phyloP scores from a whole-genome alignment of 1,139 yeast species.

The Diutina mesorugosa region DNA sequence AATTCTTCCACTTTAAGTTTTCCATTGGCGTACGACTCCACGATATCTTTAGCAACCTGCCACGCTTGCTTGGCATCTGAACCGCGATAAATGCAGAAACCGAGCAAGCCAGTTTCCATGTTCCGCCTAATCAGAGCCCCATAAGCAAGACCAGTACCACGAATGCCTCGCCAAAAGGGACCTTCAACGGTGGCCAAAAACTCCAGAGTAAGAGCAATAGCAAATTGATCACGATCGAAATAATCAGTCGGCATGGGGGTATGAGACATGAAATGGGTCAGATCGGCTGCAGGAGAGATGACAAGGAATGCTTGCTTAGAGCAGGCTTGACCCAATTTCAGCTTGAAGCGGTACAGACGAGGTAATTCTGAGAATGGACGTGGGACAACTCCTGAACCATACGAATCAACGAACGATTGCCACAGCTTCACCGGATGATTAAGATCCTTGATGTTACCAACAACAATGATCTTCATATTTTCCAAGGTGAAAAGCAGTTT shows the following conservation, averaged over 20 bases:
- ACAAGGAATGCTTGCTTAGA: slow-evolving; percentile 47
- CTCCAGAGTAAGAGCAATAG: slow-evolving; percentile 62
- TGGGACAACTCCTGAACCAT: slow-evolving; percentile 5
- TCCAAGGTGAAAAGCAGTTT: slow-evolving; percentile 39
- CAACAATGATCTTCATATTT: slow-evolving; percentile 56
- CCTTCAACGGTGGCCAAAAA: slow-evolving; percentile 87
- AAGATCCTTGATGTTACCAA: slow-evolving; percentile 50
- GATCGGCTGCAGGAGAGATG: slow-evolving; percentile 77
- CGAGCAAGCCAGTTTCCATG: slow-evolving; percentile 56
- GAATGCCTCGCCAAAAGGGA: slow-evolving; percentile 91
- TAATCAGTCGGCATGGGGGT: slow-evolving; percentile 57
- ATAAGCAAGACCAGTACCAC: slow-evolving; percentile 93
- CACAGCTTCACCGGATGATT: slow-evolving; percentile 51
- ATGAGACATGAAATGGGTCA: slow-evolving; percentile 57
- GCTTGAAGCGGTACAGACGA: slow-evolving; percentile 38
- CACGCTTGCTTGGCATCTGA: slow-evolving; percentile 72
- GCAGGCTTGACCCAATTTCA: slow-evolving; percentile 44
- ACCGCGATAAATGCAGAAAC: slow-evolving; percentile 66
- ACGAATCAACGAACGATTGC: slow-evolving; percentile 25
- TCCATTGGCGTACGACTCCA: slow-evolving; percentile 49
- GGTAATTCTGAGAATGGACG: slow-evolving; percentile 26
- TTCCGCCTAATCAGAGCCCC: slow-evolving; percentile 54
- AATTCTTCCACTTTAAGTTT: slow-evolving; percentile 38
- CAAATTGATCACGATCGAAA: slow-evolving; percentile 53
- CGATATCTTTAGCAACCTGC: slow-evolving; percentile 51